phyloP scores from a whole-genome alignment of 129 eudicot genomes.

The Chrysanthemum makinoi region DNA sequence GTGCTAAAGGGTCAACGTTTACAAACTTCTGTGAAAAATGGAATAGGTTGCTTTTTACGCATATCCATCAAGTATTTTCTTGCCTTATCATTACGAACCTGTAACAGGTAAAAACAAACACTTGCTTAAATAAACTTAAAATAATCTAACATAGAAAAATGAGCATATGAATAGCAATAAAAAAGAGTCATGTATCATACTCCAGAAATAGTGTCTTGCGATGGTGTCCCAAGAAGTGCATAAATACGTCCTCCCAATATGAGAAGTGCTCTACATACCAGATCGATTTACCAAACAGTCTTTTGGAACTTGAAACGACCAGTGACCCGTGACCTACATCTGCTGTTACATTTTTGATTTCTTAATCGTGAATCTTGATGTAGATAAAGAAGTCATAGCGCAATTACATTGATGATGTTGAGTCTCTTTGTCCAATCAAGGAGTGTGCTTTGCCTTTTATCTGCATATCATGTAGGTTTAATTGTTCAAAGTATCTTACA shows the following conservation, averaged over 20 bases:
- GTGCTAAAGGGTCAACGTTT: slow-evolving; percentile 68
- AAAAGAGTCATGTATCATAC: slow-evolving; percentile 36
- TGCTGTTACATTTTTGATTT: no score
- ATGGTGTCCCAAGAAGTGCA: slow-evolving; percentile 83
- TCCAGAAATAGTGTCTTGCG: slow-evolving; percentile 76
- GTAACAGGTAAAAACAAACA: slow-evolving; percentile 7
- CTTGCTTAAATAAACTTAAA: neutral
- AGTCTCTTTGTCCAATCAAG: no score
- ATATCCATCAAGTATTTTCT: slow-evolving; percentile 79
- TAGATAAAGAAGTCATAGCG: no score
- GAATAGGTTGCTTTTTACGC: slow-evolving; percentile 80
- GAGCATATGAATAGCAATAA: neutral
- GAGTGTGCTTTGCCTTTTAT: no score
- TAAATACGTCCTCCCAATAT: no score
- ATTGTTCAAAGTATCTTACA: neutral
- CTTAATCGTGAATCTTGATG: no score
- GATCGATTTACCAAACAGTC: no score
- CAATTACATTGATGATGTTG: no score
- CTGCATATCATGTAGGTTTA: no score
- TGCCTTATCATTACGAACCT: slow-evolving; percentile 95
- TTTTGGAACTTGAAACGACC: no score
- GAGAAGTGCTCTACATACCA: no score
- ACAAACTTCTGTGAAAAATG: slow-evolving; percentile 67
- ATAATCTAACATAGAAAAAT: neutral
- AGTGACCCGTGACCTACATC: no score